Percentiles rank a stretch among this genome's conserved stretches.
phyloP scores from a whole-genome alignment of 2,329 filamentous ascomycete genomes.

The Fusarium anguioides region DNA sequence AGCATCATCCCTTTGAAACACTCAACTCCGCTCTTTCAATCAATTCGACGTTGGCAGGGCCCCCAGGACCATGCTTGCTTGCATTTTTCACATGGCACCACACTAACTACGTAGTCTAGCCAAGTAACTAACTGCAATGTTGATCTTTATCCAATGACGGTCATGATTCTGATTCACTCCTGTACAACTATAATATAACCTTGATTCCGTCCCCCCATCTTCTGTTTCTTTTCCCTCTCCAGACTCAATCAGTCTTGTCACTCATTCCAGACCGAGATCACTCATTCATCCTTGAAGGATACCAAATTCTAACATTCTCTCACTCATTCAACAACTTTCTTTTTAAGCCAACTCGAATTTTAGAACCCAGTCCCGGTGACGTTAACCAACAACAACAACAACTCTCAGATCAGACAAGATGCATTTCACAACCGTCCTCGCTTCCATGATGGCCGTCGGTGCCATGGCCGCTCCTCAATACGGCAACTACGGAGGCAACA shows the following conservation, averaged over 20 bases:
- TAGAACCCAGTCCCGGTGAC: slow-evolving; percentile 35
- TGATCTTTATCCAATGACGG: slow-evolving; percentile 7
- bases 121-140: too few relatives aligned
- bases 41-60: slow-evolving; percentile 20
- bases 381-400: slow-evolving; percentile 15
- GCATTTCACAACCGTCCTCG: slow-evolving; percentile 34
- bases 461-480: slow-evolving; percentile 34
- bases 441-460: slow-evolving; percentile 28
- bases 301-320: neutral
- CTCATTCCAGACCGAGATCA: slow-evolving; percentile 18
- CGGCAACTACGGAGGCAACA: neutral
- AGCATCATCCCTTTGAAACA: slow-evolving; percentile 31
- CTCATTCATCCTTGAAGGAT: too few relatives aligned
- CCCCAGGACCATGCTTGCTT: slow-evolving; percentile 19
- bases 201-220: slow-evolving; percentile 21
- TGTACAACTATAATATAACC: slow-evolving; percentile 37
- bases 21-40: slow-evolving; percentile 23
- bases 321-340: slow-evolving; percentile 15
- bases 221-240: slow-evolving; percentile 9
- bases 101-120: neutral
- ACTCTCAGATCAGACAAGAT: slow-evolving; percentile 35
- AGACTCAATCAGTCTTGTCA: slow-evolving; percentile 36
- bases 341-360: slow-evolving; percentile 1
- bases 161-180: neutral
- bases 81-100: slow-evolving; percentile 22